Evolutionary conservation across 2,329 filamentous ascomycete genomes (phyloP).

Genomic region (Canariomyces notabilis): DNA sequence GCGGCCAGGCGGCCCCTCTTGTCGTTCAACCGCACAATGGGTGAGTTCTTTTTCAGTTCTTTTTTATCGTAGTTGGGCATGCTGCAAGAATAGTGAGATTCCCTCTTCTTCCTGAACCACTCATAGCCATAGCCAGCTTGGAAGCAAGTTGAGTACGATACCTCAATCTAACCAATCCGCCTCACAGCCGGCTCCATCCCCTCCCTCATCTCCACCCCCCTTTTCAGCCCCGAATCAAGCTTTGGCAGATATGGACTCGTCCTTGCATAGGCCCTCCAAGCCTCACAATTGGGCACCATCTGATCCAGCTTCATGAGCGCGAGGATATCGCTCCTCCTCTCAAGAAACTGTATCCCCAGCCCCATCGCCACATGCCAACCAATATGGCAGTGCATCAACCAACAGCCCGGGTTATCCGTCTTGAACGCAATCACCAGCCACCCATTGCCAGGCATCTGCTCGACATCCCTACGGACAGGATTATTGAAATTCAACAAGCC

Average conservation of each 20-base stretch:
- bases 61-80: too few relatives aligned
- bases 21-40: too few relatives aligned
- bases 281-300: conserved; percentile 26
- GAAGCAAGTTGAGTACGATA: too few relatives aligned
- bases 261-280: conserved; percentile 21
- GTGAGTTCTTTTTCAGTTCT: too few relatives aligned
- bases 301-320: conserved; percentile 23
- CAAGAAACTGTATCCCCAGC: conserved; percentile 49
- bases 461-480: conserved; percentile 23
- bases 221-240: conserved; percentile 22
- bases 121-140: too few relatives aligned
- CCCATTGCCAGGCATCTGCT: conserved; percentile 24
- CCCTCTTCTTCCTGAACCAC: too few relatives aligned
- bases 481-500: conserved; percentile 33
- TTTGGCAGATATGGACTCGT: conserved; percentile 23
- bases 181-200: conserved; percentile 3
- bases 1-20: too few relatives aligned
- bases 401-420: conserved; percentile 45
- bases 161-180: conserved; percentile 1
- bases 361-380: conserved; percentile 45
- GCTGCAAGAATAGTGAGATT: too few relatives aligned
- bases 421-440: conserved; percentile 43
- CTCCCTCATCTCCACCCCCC: conserved; percentile 4
- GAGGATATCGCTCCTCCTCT: conserved; percentile 21
- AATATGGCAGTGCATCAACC: conserved; percentile 45